Evolutionary conservation across 2,329 filamentous ascomycete genomes (phyloP).

Genomic region (Fusarium scirpi): DNA sequence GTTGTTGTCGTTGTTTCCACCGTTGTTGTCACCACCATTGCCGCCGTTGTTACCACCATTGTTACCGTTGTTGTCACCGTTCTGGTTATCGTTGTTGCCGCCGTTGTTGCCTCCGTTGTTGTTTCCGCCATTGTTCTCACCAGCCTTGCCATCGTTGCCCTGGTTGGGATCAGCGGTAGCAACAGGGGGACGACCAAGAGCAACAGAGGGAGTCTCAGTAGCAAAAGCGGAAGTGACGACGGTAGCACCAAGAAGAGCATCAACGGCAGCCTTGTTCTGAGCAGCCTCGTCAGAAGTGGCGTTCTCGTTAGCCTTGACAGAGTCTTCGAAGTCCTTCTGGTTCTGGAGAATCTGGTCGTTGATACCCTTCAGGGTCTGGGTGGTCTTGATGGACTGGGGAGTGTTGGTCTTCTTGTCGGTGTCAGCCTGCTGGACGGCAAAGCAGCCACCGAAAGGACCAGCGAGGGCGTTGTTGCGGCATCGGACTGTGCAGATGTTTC

Average conservation of each 20-base stretch:
- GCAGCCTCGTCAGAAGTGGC: conserved; percentile 49
- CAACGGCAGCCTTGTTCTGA: conserved; percentile 54
- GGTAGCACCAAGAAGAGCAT: conserved; percentile 52
- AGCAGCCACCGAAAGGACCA: conserved; percentile 69
- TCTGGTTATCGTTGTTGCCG: background rate
- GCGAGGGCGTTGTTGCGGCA: conserved; percentile 69
- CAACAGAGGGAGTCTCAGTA: conserved; percentile 50
- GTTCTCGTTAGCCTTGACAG: conserved; percentile 58
- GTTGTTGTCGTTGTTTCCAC: conserved; percentile 20
- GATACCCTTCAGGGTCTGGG: conserved; percentile 59
- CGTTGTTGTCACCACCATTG: background rate
- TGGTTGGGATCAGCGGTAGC: conserved; percentile 1
- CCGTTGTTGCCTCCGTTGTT: conserved; percentile 8
- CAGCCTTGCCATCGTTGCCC: conserved; percentile 10
- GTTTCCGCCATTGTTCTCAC: conserved; percentile 13
- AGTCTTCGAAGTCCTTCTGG: conserved; percentile 60
- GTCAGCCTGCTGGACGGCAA: conserved; percentile 68
- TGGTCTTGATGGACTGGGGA: conserved; percentile 60
- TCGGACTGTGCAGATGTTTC: conserved; percentile 69
- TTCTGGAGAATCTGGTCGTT: conserved; percentile 63
- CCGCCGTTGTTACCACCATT: background rate
- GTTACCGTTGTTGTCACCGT: conserved; percentile 17
- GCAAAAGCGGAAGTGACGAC: conserved; percentile 49
- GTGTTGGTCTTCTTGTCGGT: conserved; percentile 56
- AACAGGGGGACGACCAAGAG: conserved; percentile 26